A percentile compares a stretch with the other conserved stretches of the same genome.
These are phyloP conservation scores for Crithidia brevicula DNA, from an alignment of 208 protist genomes.

Conservation along the genomic window DNA sequence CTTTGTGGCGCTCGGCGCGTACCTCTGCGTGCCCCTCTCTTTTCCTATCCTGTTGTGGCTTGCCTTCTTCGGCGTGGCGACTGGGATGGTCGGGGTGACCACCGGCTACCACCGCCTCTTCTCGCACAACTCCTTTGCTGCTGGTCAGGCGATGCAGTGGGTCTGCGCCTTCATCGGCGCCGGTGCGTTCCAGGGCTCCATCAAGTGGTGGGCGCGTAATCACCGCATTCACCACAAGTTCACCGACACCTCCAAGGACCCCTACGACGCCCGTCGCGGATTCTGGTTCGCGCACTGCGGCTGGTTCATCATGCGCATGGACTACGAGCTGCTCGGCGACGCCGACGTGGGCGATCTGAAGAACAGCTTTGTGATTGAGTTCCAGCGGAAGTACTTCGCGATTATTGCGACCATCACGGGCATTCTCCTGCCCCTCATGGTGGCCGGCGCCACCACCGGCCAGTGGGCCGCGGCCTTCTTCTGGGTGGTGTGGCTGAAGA, in stretches of 20 bases:
- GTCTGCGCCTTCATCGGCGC: constrained; percentile 72
- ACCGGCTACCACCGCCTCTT: constrained; percentile 89
- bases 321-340: constrained; percentile 74
- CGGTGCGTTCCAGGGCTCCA: constrained; percentile 87
- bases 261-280: constrained; percentile 86
- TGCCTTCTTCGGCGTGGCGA: constrained; percentile 57
- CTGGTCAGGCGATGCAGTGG: constrained; percentile 54
- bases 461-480: constrained; percentile 81
- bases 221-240: constrained; percentile 91
- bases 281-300: constrained; percentile 91
- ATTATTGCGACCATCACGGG: constrained; percentile 76
- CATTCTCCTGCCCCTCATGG: constrained; percentile 74
- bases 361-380: constrained; percentile 70
- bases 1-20: constrained; percentile 30
- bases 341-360: constrained; percentile 83
- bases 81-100: constrained; percentile 86
- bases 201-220: constrained; percentile 89
- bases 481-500: constrained; percentile 68
- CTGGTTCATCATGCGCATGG: constrained; percentile 92
- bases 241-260: constrained; percentile 87
- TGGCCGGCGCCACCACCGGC: constrained; percentile 75
- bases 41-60: constrained; percentile 25
- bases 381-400: constrained; percentile 86
- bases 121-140: constrained; percentile 77
- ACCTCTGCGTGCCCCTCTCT: constrained; percentile 30